Percentiles rank a stretch among this genome's conserved stretches.
These are phyloP conservation scores for Chrysosporium queenslandicum DNA, from an alignment of 2,329 filamentous ascomycete genomes.

Conservation along the genomic window DNA sequence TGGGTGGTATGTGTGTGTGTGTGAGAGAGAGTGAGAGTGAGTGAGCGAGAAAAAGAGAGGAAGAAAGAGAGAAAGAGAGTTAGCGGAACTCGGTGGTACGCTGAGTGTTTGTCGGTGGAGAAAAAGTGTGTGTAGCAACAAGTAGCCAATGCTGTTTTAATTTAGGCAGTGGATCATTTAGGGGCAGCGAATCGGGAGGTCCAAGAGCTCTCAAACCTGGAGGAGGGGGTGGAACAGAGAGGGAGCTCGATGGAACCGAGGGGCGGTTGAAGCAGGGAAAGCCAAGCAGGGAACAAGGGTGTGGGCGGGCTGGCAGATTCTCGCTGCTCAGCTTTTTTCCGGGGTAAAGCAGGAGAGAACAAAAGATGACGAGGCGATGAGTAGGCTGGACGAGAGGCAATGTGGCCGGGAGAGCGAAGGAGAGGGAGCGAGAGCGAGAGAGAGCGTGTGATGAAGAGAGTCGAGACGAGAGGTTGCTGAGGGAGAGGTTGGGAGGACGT, in stretches of 20 bases:
- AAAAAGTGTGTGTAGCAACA: neutral
- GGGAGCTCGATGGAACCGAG: slow-evolving; percentile 14
- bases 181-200: slow-evolving; percentile 7
- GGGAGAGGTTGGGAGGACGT: neutral
- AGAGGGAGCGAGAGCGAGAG: neutral
- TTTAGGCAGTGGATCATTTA: slow-evolving; percentile 6
- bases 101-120: neutral
- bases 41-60: neutral
- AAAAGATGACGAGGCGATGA: neutral
- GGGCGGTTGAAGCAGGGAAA: slow-evolving; percentile 13
- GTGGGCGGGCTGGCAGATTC: neutral
- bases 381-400: neutral
- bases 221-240: slow-evolving; percentile 9
- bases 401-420: neutral
- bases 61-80: slow-evolving; percentile 5
- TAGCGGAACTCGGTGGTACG: neutral
- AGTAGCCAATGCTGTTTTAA: neutral
- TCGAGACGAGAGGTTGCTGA: slow-evolving; percentile 13
- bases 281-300: slow-evolving; percentile 12
- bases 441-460: neutral
- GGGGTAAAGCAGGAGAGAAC: neutral
- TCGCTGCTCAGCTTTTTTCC: slow-evolving; percentile 11
- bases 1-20: no score
- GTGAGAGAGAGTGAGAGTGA: no score
- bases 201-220: slow-evolving; percentile 11